phyloP scores from a whole-genome alignment of 2,329 filamentous ascomycete genomes.

The Leptographium radiaticola region DNA sequence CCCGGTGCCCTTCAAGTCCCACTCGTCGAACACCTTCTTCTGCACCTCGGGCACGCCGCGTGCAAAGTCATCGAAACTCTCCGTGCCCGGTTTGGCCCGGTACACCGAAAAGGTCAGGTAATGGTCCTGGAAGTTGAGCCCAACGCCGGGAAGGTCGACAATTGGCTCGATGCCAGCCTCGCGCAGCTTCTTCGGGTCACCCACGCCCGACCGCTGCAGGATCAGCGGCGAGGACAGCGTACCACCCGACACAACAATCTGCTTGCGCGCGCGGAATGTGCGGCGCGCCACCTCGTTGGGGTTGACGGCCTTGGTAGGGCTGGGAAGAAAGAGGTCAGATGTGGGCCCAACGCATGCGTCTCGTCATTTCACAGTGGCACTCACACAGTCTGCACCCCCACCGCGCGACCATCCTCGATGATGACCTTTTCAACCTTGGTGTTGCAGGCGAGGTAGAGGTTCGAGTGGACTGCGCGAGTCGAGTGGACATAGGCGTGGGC shows the following conservation, averaged over 20 bases:
- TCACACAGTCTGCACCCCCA: slow-evolving; percentile 54
- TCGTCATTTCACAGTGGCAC: slow-evolving; percentile 2
- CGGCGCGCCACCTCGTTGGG: slow-evolving; percentile 35
- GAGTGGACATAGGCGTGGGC: slow-evolving; percentile 69
- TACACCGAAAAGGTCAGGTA: slow-evolving; percentile 60
- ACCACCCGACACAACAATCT: slow-evolving; percentile 60
- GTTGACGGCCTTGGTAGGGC: slow-evolving; percentile 38
- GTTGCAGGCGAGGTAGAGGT: slow-evolving; percentile 60
- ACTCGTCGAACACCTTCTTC: slow-evolving; percentile 62
- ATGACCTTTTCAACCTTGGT: slow-evolving; percentile 69
- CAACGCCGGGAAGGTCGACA: slow-evolving; percentile 59
- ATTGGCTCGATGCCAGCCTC: slow-evolving; percentile 55
- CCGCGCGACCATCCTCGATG: slow-evolving; percentile 57
- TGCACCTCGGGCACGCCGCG: slow-evolving; percentile 61
- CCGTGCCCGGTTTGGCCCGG: slow-evolving; percentile 60
- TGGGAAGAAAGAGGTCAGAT: slow-evolving; percentile 7
- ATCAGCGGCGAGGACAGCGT: slow-evolving; percentile 63
- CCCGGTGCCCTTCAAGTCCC: slow-evolving; percentile 67
- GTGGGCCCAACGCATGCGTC: background rate
- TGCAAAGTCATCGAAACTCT: slow-evolving; percentile 71
- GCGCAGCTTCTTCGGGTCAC: slow-evolving; percentile 58
- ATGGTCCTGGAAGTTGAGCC: slow-evolving; percentile 66
- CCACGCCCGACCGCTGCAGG: slow-evolving; percentile 62
- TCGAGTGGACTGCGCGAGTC: slow-evolving; percentile 55
- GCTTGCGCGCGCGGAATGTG: slow-evolving; percentile 56